These are phyloP conservation scores for Mycena venus DNA, from an alignment of 768 basidiomycete genomes.

Conservation along the genomic window DNA sequence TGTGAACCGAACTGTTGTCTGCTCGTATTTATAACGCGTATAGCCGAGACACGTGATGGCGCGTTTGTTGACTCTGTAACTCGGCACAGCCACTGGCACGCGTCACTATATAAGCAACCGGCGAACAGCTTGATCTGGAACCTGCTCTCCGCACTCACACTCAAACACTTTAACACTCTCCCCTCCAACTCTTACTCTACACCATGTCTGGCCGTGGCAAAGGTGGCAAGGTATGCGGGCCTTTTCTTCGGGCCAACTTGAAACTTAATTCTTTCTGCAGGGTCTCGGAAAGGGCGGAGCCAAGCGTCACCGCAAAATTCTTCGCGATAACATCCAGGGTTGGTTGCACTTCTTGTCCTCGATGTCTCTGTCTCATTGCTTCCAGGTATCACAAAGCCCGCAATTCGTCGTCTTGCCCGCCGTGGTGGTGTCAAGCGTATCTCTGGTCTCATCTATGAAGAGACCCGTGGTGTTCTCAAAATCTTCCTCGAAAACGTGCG, in stretches of 20 bases:
- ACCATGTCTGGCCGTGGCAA: conserved; percentile 87
- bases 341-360: conserved; percentile 26
- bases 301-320: conserved; percentile 87
- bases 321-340: conserved; percentile 82
- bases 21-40: conserved; percentile 45
- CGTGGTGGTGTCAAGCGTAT: conserved; percentile 96
- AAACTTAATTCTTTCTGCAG: conserved; percentile 39
- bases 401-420: conserved; percentile 89
- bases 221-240: conserved; percentile 72
- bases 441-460: conserved; percentile 89
- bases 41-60: conserved; percentile 56
- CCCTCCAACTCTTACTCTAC: neutral
- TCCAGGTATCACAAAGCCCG: conserved; percentile 84
- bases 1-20: neutral
- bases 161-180: neutral
- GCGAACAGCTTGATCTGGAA: neutral
- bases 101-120: neutral
- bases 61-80: conserved; percentile 45
- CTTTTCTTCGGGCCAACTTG: neutral
- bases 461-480: conserved; percentile 92
- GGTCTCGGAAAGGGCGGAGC: conserved; percentile 90
- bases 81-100: conserved; percentile 61
- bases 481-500: conserved; percentile 86
- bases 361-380: neutral
- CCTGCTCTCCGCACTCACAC: conserved; percentile 2